phyloP scores from a whole-genome alignment of 2,329 filamentous ascomycete species.

The Calonectria pseudoreteaudii region DNA sequence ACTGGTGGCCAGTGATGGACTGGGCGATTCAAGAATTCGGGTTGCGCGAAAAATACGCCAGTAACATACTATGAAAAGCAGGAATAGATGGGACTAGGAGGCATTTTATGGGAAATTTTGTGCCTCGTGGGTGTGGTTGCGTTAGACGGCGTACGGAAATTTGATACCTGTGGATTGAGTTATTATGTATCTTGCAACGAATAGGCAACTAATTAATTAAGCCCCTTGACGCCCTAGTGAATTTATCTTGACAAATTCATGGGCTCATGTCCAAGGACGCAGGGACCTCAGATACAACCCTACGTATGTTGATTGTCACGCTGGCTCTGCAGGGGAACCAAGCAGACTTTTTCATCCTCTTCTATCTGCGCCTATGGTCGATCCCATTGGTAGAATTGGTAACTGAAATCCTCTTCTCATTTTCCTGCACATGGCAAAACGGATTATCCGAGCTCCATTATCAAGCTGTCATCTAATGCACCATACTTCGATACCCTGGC shows the following conservation, averaged over 20 bases:
- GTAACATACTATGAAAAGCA: too few relatives aligned
- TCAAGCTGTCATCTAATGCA: background rate
- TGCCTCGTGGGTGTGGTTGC: background rate
- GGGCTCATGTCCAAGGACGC: too few relatives aligned
- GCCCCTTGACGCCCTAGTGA: background rate
- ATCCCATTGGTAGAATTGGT: too few relatives aligned
- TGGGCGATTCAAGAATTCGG: background rate
- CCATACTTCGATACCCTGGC: background rate
- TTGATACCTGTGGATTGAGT: background rate
- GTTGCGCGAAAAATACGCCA: background rate
- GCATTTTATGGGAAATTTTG: background rate
- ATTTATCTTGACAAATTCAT: background rate
- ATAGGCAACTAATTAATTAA: background rate
- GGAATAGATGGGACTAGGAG: background rate
- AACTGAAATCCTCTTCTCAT: too few relatives aligned
- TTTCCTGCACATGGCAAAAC: too few relatives aligned
- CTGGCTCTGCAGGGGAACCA: too few relatives aligned
- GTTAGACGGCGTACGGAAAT: background rate
- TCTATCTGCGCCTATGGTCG: background rate
- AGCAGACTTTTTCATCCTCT: background rate
- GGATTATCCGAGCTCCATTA: too few relatives aligned
- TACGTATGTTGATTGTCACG: too few relatives aligned
- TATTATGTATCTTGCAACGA: background rate
- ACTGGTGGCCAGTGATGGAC: slow-evolving; percentile 12
- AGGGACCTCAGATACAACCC: too few relatives aligned